These are phyloP conservation scores for Chaetomium sp. DNA, from an alignment of 2,329 filamentous ascomycete genomes.

Conservation along the genomic window DNA sequence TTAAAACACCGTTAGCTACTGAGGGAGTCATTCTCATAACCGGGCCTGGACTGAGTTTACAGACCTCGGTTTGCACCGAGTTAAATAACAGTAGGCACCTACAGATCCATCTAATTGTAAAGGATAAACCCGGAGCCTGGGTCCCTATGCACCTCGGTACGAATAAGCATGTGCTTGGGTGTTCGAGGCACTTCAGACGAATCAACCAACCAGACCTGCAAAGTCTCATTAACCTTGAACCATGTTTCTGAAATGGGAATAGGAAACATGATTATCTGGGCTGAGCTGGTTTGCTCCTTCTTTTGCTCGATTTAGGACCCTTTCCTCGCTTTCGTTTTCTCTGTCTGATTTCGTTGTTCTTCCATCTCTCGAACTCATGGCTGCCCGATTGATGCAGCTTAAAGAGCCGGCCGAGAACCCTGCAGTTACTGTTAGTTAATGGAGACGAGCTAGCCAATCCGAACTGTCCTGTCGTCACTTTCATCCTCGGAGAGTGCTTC, in stretches of 20 bases:
- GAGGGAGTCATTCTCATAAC: neutral
- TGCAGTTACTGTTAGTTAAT: neutral
- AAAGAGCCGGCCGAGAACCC: neutral
- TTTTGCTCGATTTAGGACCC: too few species aligned
- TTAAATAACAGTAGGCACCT: too few species aligned
- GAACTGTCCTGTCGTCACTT: neutral
- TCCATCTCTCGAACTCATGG: too few species aligned
- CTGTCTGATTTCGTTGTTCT: neutral
- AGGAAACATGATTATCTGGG: neutral
- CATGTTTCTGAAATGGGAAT: slow-evolving; percentile 4
- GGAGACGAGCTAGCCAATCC: neutral
- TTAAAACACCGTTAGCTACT: too few species aligned
- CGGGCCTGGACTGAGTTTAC: neutral
- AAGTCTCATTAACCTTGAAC: neutral
- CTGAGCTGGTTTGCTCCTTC: too few species aligned
- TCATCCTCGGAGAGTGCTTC: neutral
- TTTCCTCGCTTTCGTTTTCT: neutral
- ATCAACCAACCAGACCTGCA: neutral
- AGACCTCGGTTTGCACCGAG: neutral
- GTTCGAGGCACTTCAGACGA: neutral
- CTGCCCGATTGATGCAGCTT: neutral
- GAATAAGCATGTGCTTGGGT: too few species aligned
- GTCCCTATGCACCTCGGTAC: too few species aligned
- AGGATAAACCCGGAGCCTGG: too few species aligned
- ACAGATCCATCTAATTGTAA: too few species aligned